phyloP scores from a whole-genome alignment of 805 yeast genomes.

The Lachancea quebecensis region DNA sequence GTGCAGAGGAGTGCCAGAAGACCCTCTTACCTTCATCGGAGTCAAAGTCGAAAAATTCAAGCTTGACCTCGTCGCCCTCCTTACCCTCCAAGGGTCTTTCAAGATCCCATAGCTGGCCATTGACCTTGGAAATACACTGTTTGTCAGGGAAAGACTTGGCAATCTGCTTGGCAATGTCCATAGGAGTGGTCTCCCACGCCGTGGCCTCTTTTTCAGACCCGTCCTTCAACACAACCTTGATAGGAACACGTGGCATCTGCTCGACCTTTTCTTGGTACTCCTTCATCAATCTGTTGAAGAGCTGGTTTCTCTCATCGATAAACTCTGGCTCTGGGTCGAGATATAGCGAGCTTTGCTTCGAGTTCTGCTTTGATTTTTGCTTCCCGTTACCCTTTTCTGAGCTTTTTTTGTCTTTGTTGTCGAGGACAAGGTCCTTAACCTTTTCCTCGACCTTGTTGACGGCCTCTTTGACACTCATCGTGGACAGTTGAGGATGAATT shows the following conservation, averaged over 20 bases:
- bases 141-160: conserved; percentile 85
- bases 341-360: conserved; percentile 39
- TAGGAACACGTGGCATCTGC: conserved; percentile 51
- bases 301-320: conserved; percentile 66
- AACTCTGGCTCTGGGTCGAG: conserved; percentile 79
- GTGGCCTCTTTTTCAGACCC: conserved; percentile 73
- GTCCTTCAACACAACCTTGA: conserved; percentile 79
- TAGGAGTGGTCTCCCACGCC: conserved; percentile 86
- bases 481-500: neutral
- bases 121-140: conserved; percentile 84
- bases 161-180: conserved; percentile 74
- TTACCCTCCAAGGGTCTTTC: conserved; percentile 84
- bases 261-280: conserved; percentile 70
- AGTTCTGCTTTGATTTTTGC: conserved; percentile 23
- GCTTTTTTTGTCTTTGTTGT: conserved; percentile 32
- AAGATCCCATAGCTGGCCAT: conserved; percentile 91
- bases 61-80: conserved; percentile 31
- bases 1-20: conserved; percentile 99
- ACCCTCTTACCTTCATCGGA: conserved; percentile 92
- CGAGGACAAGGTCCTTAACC: conserved; percentile 36
- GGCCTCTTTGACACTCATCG: conserved; percentile 17
- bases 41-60: conserved; percentile 87
- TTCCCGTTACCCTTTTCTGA: conserved; percentile 10
- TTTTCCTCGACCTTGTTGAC: conserved; percentile 16
- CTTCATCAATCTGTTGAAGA: conserved; percentile 75